Evolutionary conservation across 2,329 filamentous ascomycete species (phyloP), one percentile per base, ranked within the genome.

Genomic region (Didymella lethalis): DNA sequence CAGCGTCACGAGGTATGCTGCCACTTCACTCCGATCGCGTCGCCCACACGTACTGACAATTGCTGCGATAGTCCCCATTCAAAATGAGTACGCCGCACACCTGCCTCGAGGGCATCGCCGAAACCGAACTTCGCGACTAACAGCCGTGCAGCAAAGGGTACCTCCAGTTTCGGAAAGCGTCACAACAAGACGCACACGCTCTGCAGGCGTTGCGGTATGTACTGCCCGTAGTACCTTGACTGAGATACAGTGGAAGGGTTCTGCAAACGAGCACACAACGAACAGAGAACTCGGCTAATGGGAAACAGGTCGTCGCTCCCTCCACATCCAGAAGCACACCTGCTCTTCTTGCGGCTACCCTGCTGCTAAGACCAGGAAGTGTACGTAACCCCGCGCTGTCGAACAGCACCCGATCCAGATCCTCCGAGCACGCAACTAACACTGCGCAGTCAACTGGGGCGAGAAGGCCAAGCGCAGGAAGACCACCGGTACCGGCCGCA

Each of bases 381-480:
- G 94, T 98, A 97, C 81, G 94, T 91, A 64, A 52, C 41, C 64
- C 52, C 43, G 47, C 54, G 40, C 48, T 57, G 29, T 41, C 36
- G 47, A 51, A 18, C 53, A 58, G 43, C 54, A 32, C 54, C n/a
- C 36, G 46, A 54, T 57, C 26, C 26, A 41, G 8, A 40, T 34
- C 18, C 34, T 62, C 26, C 20, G 26, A 26, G 23, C 46, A 57
- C 47, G 55, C 50, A 59, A 67, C 70, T 76, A 64, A 76, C 69
- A 66, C 51, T 53, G 45, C 48, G 76, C 80, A 98, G 94, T 90
- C 90, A 97, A 99, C 91, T 99, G 95, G 95, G 88, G 91, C 83
- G 94, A 98, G 89, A 99, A 99, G 91, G 94, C 93, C 77, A 98
- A 98, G 92, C 88, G 95, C 83, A 96, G 95, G 90, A 98, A 97